These are phyloP conservation scores for Talaromyces rugulosus DNA, from an alignment of 2,329 filamentous ascomycete species.

Conservation along the genomic window DNA sequence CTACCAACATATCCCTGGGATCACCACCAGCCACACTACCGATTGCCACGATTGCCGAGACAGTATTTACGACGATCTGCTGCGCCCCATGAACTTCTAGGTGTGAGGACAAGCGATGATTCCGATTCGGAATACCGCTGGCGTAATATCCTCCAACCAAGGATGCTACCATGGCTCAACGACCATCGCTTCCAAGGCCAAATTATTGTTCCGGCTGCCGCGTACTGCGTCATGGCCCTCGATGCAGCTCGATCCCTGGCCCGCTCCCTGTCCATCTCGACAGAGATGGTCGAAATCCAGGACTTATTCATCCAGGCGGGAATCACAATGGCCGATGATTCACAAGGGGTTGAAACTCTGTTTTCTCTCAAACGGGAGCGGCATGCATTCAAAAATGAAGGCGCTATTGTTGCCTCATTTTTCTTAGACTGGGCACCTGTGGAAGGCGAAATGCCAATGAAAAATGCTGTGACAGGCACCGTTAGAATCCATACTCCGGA, in stretches of 20 bases:
- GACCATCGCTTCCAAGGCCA: slow-evolving; percentile 14
- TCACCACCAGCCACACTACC: slow-evolving; percentile 38
- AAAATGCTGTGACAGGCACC: not conserved
- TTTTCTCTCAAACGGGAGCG: not conserved
- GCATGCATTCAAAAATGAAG: not conserved
- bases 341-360: not conserved
- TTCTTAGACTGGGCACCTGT: not conserved
- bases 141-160: slow-evolving; percentile 23
- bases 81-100: slow-evolving; percentile 25
- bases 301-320: not conserved
- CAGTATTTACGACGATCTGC: slow-evolving; percentile 32
- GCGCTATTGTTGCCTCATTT: not conserved
- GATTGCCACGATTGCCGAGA: slow-evolving; percentile 37
- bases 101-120: slow-evolving; percentile 1
- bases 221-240: slow-evolving; percentile 20
- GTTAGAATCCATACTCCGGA: too few relatives aligned
- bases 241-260: not conserved
- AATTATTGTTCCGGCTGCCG: slow-evolving; percentile 22
- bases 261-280: not conserved
- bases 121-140: slow-evolving; percentile 20
- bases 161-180: slow-evolving; percentile 20
- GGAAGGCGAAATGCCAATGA: not conserved
- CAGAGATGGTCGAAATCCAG: not conserved
- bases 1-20: slow-evolving; percentile 47
- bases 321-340: not conserved